Conservation (phyloP, 495 filamentous ascomycete genomes). For the Hypoxylon intermedium region DNA sequence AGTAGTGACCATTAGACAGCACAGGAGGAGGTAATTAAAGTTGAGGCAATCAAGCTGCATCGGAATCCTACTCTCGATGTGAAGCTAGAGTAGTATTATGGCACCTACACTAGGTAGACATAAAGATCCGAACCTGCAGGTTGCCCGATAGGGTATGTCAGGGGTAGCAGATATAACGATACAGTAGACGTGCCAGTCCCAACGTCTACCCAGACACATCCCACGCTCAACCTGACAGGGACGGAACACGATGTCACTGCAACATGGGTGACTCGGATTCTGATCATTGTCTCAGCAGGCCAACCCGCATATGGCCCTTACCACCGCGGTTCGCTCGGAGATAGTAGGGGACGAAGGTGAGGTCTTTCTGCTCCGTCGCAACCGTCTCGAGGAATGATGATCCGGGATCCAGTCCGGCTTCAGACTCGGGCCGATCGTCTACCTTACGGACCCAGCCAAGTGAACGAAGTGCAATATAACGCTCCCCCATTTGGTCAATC, state of each 20-base stretch:
- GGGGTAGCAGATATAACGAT: constrained; percentile 19
- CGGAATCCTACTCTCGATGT: constrained; percentile 31
- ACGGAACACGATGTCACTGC: constrained; percentile 30
- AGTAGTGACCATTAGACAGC: constrained; percentile 1
- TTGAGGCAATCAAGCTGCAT: constrained; percentile 25
- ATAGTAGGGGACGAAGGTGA: constrained; percentile 59
- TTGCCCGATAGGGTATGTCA: constrained; percentile 31
- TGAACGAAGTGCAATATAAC: constrained; percentile 44
- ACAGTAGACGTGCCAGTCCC: constrained; percentile 21
- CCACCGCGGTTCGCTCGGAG: constrained; percentile 60
- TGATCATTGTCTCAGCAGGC: constrained; percentile 38
- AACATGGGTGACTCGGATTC: constrained; percentile 16
- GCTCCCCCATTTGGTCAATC: constrained; percentile 42
- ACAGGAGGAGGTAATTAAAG: constrained; percentile 21
- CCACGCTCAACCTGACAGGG: constrained; percentile 19
- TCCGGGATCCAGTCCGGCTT: constrained; percentile 37
- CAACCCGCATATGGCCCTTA: constrained; percentile 60
- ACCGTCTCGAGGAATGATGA: constrained; percentile 32
- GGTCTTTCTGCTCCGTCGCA: constrained; percentile 36
- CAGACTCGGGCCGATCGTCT: constrained; percentile 34
- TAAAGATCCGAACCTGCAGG: constrained; percentile 33
- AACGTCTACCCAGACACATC: constrained; percentile 21
- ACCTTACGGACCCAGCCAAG: constrained; percentile 38
- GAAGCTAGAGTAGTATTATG: constrained; percentile 24
- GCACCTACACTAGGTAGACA: constrained; percentile 24